Percentiles rank a stretch among this genome's conserved stretches.
phyloP scores from a whole-genome alignment of 257 asterid genomes.

The Osmanthus fragrans region DNA sequence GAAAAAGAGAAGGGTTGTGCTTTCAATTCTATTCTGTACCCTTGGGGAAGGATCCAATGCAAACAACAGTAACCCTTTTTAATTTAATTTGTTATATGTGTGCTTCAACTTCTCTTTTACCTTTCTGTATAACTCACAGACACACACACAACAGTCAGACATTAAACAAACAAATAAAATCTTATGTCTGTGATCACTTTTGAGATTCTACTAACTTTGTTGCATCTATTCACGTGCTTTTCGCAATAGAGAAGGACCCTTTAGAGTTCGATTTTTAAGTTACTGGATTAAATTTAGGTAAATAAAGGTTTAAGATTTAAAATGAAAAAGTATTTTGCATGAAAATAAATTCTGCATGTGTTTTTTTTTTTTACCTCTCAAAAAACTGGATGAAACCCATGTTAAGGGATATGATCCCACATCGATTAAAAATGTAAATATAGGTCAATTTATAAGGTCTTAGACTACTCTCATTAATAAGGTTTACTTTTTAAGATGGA shows the following conservation, averaged over 20 bases:
- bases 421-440: no score
- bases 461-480: no score
- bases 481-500: no score
- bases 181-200: slow-evolving; percentile 14
- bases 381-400: no score
- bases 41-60: slow-evolving; percentile 73
- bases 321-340: background rate
- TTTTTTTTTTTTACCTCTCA: no score
- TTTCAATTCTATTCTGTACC: slow-evolving; percentile 16
- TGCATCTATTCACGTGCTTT: slow-evolving; percentile 14
- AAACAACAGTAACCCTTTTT: slow-evolving; percentile 8
- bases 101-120: background rate
- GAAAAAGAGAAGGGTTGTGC: slow-evolving; percentile 9
- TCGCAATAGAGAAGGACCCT: background rate
- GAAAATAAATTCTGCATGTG: background rate
- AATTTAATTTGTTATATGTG: background rate
- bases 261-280: background rate
- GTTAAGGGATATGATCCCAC: no score
- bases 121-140: background rate
- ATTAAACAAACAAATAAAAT: slow-evolving; percentile 8
- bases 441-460: no score
- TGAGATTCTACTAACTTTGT: slow-evolving; percentile 28
- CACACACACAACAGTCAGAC: background rate
- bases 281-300: background rate
- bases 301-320: no score